Base-by-base conservation (phyloP, 768 basidiomycete species). In the Paxillus involutus region DNA sequence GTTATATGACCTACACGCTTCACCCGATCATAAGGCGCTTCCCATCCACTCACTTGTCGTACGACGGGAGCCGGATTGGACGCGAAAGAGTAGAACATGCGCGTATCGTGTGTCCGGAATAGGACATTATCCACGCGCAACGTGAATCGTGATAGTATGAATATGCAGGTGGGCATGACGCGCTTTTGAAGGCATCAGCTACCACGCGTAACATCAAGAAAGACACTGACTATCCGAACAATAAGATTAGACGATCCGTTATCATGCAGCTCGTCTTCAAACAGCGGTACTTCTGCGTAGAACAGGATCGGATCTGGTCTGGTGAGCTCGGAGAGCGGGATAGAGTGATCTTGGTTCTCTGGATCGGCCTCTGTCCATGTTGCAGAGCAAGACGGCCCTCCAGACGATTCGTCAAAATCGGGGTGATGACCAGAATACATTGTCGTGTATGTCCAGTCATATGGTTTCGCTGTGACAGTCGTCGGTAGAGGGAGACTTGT, bases 401-500 rank as follows among this genome's bases (percentile, higher is more conserved):
- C 24, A n/a, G 47, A 10, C 45, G 55, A 36, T 52, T 17, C 39
- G 14, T 47, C 45, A 2, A 32, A 21, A 12, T 47, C 32, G 19
- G 47, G 52, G 17, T 57, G 60, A 59, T 88, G 84, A 0, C 96
- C 97, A 0, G 84, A 63, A 60, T 98, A 94, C 3, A 80, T 84
- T 2, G 94, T 91, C 3, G 95, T 97, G 69, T 97, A 98, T 11
- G 97, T 99, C 97, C 97, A 98, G 66, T 99, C 97, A 70, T 91
- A 98, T 0, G 88, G 89, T 61, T 95, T 97, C 8, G 92, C 88
- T 0, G 79, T 66, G 19, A 85, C 81, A 6, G 89, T 89, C 57
- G 79, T 70, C 3, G 91, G 89, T 73, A 91, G 82, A 0, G 87
- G 83, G 12, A 83, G 69, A 40, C 67, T 70, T 13, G 91, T 85